phyloP scores from a whole-genome alignment of 169 alveolate genomes.

The Eimeria mitis region DNA sequence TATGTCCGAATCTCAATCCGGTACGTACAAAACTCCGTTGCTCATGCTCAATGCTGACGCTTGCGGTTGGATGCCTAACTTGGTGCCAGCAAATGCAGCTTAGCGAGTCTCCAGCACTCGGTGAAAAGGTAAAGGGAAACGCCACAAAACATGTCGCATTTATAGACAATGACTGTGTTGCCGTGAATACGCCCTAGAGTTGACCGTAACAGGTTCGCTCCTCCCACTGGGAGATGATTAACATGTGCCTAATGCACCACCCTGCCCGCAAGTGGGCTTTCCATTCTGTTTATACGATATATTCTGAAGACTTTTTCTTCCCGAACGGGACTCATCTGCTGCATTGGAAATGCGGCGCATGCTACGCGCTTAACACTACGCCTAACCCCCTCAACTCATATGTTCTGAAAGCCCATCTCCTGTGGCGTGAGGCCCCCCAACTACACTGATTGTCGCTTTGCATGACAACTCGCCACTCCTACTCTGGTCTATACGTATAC shows the following conservation, averaged over 20 bases:
- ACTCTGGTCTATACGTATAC: background rate
- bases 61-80: background rate
- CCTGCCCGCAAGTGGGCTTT: no score
- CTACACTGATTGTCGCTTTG: no score
- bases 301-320: no score
- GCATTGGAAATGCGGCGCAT: no score
- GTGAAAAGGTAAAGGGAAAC: background rate
- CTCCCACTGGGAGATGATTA: background rate
- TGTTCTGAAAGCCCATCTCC: no score
- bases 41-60: background rate
- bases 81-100: background rate
- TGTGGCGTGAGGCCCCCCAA: no score
- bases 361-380: no score
- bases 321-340: no score
- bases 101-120: background rate
- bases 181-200: background rate
- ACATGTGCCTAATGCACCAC: background rate
- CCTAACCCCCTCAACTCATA: no score
- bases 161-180: background rate
- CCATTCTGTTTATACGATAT: no score
- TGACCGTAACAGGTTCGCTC: background rate
- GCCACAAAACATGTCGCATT: background rate
- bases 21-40: background rate
- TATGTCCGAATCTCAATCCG: background rate
- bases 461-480: background rate